These are phyloP conservation scores for Colletotrichum sp. DNA, from an alignment of 2,329 filamentous ascomycete species.

Conservation along the genomic window DNA sequence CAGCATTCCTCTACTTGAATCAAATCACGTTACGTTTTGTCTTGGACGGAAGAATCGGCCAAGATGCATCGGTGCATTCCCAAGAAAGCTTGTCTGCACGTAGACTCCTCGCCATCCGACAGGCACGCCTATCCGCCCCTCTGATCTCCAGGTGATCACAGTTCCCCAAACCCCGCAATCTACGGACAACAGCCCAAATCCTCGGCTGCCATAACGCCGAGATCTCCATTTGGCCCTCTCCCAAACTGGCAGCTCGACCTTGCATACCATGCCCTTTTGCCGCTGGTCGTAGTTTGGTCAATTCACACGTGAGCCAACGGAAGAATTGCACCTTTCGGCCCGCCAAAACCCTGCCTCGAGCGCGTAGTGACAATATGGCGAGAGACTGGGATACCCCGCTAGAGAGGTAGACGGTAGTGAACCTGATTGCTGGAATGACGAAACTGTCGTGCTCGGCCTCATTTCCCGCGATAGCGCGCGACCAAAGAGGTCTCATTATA, in stretches of 20 bases:
- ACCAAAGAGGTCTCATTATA: background rate
- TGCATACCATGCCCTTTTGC: background rate
- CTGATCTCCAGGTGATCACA: slow-evolving; percentile 13
- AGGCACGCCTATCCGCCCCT: slow-evolving; percentile 7
- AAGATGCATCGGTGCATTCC: background rate
- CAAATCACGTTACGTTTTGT: background rate
- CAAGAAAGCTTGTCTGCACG: background rate
- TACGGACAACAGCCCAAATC: background rate
- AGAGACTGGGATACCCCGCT: slow-evolving; percentile 3
- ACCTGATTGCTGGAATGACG: slow-evolving; percentile 14
- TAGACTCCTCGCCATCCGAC: background rate
- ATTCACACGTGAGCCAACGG: background rate
- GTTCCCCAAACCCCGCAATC: background rate
- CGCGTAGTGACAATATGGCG: background rate
- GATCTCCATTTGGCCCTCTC: background rate
- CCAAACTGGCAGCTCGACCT: background rate
- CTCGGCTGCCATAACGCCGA: slow-evolving; percentile 11
- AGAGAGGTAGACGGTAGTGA: background rate
- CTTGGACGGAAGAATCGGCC: background rate
- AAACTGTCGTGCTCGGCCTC: background rate
- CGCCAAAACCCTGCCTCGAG: background rate
- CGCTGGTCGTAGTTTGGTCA: background rate
- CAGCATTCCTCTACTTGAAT: background rate
- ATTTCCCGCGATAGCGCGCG: background rate
- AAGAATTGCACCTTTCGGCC: background rate